phyloP scores from a whole-genome alignment of 208 protist species.

The Leishmania braziliensis region DNA sequence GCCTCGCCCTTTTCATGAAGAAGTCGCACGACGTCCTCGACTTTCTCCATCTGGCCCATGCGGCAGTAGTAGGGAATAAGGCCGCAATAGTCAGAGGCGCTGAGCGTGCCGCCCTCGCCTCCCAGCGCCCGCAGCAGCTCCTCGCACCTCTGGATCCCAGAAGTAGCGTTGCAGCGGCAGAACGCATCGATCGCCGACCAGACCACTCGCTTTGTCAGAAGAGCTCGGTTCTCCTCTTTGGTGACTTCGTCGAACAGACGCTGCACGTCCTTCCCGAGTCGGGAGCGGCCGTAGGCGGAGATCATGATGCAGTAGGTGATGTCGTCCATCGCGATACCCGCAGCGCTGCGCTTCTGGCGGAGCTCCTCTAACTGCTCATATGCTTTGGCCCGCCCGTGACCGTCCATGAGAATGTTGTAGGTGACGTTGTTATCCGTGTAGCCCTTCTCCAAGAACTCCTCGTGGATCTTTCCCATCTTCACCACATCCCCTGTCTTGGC shows the following conservation, averaged over 20 bases:
- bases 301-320: slow-evolving; percentile 83
- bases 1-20: slow-evolving; percentile 19
- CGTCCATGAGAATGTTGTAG: slow-evolving; percentile 87
- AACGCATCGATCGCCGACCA: slow-evolving; percentile 84
- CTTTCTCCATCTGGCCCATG: slow-evolving; percentile 71
- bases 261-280: slow-evolving; percentile 68
- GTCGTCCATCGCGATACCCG: slow-evolving; percentile 76
- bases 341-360: slow-evolving; percentile 48
- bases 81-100: slow-evolving; percentile 39
- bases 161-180: slow-evolving; percentile 69
- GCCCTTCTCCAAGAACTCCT: slow-evolving; percentile 63
- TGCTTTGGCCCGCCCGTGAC: slow-evolving; percentile 70
- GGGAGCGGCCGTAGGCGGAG: slow-evolving; percentile 66
- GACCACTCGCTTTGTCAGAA: slow-evolving; percentile 65
- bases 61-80: slow-evolving; percentile 89
- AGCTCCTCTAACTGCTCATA: slow-evolving; percentile 83
- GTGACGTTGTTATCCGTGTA: slow-evolving; percentile 81
- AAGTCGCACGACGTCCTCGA: slow-evolving; percentile 61
- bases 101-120: slow-evolving; percentile 15
- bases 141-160: slow-evolving; percentile 63
- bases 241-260: slow-evolving; percentile 60
- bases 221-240: slow-evolving; percentile 17
- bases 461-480: slow-evolving; percentile 85
- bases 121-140: slow-evolving; percentile 33
- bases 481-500: slow-evolving; percentile 82